Percentiles rank a stretch among this genome's conserved stretches.
Conservation (phyloP, 2,329 filamentous ascomycete genomes). For the Alternaria tenuissima region DNA sequence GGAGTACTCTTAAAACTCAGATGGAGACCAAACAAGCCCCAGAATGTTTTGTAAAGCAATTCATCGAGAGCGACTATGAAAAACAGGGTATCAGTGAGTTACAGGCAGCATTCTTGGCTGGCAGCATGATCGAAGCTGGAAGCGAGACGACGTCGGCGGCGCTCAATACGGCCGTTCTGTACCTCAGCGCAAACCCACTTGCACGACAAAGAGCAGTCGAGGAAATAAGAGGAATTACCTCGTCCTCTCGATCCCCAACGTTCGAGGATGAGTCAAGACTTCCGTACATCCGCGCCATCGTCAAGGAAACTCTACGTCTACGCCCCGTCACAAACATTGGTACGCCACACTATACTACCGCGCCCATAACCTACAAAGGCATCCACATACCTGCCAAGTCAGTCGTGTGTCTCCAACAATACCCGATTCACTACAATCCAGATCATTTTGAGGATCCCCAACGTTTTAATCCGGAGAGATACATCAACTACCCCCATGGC, state of each 20-base stretch:
- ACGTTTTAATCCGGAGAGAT: conserved; percentile 56
- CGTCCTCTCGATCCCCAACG: conserved; percentile 26
- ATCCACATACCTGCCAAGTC: conserved; percentile 55
- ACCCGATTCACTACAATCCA: conserved; percentile 50
- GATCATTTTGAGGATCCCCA: conserved; percentile 46
- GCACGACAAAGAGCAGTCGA: conserved; percentile 31
- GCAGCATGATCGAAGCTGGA: conserved; percentile 52
- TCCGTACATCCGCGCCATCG: conserved; percentile 47
- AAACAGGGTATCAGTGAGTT: conserved; percentile 47
- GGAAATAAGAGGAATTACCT: conserved; percentile 31
- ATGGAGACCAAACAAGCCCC: conserved; percentile 44
- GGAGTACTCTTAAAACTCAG: conserved; percentile 38
- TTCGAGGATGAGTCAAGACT: conserved; percentile 58
- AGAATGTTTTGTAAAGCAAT: conserved; percentile 48
- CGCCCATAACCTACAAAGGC: conserved; percentile 52
- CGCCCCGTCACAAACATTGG: conserved; percentile 47
- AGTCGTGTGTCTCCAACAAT: conserved; percentile 41
- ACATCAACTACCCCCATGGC: conserved; percentile 44
- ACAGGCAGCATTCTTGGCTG: conserved; percentile 48
- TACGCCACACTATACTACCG: conserved; percentile 46
- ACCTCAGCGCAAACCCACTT: conserved; percentile 38
- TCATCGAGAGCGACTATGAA: conserved; percentile 50
- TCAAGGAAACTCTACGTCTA: conserved; percentile 57
- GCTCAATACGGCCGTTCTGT: conserved; percentile 44
- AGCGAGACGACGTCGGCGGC: conserved; percentile 51